phyloP scores from a whole-genome alignment of 164 flowering plant genomes.

The Liquidambar formosana region DNA sequence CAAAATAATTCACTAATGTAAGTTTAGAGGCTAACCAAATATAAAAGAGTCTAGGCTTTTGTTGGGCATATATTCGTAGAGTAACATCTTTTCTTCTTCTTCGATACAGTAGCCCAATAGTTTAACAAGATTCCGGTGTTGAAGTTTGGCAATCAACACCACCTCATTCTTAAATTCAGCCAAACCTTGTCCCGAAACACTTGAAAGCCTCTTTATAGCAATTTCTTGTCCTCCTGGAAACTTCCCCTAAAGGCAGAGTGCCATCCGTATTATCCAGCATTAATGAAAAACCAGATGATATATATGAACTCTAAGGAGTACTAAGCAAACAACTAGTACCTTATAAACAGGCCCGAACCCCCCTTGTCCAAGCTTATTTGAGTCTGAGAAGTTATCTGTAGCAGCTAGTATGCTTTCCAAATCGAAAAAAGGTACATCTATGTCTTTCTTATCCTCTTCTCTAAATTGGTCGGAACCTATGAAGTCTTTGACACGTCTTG shows the following conservation, averaged over 20 bases:
- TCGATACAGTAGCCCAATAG: conserved; percentile 37
- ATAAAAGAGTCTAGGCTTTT: conserved; percentile 40
- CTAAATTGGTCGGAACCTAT: conserved; percentile 28
- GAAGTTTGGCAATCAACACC: conserved; percentile 39
- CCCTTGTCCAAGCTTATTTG: conserved; percentile 51
- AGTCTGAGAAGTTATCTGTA: conserved; percentile 38
- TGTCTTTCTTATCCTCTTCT: conserved; percentile 28
- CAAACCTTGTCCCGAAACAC: conserved; percentile 42
- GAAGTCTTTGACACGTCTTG: conserved; percentile 20
- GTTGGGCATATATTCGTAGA: conserved; percentile 45
- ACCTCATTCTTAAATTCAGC: conserved; percentile 46
- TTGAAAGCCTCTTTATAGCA: conserved; percentile 44
- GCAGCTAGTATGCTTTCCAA: conserved; percentile 33
- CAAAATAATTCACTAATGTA: too few species aligned
- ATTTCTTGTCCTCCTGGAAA: conserved; percentile 33
- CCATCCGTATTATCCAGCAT: too few species aligned
- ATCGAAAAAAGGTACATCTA: conserved; percentile 35
- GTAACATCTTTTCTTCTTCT: conserved; percentile 38
- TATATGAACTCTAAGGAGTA: not conserved
- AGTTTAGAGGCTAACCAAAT: conserved; percentile 29
- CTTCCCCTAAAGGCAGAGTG: conserved; percentile 22
- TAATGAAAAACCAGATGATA: not conserved
- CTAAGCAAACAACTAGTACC: conserved; percentile 15
- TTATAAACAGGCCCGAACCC: conserved; percentile 55
- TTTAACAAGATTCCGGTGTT: conserved; percentile 41